Evolutionary conservation across 768 basidiomycete species (phyloP).

Genomic region (Serendipita sp.): DNA sequence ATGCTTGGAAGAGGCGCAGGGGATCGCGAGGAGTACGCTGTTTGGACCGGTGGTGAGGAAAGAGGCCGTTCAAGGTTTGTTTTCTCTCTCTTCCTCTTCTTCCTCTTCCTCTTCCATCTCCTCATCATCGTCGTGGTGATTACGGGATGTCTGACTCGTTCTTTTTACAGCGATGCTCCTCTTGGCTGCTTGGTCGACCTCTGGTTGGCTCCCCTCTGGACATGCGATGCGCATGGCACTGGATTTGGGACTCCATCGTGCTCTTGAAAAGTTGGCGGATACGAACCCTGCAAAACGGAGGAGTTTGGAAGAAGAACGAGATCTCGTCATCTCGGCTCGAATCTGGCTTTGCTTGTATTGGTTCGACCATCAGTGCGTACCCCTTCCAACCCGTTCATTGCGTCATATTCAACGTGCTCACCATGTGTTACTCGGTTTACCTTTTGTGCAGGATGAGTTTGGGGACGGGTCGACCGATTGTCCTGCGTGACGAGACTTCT

Average conservation of each 20-base stretch:
- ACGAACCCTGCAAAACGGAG: conserved; percentile 20
- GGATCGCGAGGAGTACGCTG: conserved; percentile 82
- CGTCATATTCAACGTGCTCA: no score
- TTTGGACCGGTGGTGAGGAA: conserved; percentile 89
- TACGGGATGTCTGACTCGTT: no score
- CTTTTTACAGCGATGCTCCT: conserved; percentile 92
- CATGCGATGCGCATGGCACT: conserved; percentile 95
- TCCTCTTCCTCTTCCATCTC: conserved; percentile 10
- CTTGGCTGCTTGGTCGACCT: conserved; percentile 84
- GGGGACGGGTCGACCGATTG: conserved; percentile 79
- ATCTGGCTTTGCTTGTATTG: conserved; percentile 92
- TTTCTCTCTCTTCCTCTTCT: conserved; percentile 6
- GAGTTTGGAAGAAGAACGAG: conserved; percentile 67
- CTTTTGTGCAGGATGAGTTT: conserved; percentile 54
- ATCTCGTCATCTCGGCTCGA: conserved; percentile 79
- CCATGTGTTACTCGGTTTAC: not conserved
- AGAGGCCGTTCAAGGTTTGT: conserved; percentile 76
- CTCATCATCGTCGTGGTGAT: no score
- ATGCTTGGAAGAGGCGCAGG: conserved; percentile 87
- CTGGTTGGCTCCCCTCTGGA: conserved; percentile 88
- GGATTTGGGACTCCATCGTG: conserved; percentile 83
- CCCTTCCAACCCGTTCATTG: not conserved
- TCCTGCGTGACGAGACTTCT: conserved; percentile 76
- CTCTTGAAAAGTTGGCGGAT: conserved; percentile 79
- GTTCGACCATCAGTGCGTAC: conserved; percentile 86